These are phyloP conservation scores for Fraxinus platypoda DNA, from an alignment of 305 asterid genomes.

Conservation along the genomic window DNA sequence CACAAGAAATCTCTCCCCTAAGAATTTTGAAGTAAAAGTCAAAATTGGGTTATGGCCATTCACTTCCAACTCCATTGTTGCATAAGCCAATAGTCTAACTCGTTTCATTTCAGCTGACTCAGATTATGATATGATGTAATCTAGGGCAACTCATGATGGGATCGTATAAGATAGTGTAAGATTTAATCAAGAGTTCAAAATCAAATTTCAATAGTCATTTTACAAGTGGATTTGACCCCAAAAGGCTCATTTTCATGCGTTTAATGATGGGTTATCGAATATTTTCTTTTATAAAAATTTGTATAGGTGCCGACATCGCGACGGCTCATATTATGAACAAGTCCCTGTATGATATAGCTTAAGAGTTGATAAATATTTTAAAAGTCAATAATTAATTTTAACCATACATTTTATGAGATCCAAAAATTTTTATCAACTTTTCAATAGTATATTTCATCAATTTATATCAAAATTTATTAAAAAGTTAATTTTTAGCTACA, in stretches of 20 bases:
- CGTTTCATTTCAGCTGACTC: constrained; percentile 19
- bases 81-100: constrained; percentile 11
- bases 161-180: constrained; percentile 15
- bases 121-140: constrained; percentile 5
- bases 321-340: neutral
- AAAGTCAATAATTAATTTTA: no score
- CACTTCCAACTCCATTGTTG: neutral
- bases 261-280: constrained; percentile 18
- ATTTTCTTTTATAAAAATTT: neutral
- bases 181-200: neutral
- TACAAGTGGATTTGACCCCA: constrained; percentile 20
- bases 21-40: neutral
- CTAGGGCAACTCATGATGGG: constrained; percentile 21
- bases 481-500: no score
- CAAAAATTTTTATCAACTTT: neutral
- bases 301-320: neutral
- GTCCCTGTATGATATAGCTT: neutral
- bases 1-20: no score
- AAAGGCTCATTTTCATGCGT: constrained; percentile 32
- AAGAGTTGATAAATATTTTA: neutral
- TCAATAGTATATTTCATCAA: neutral
- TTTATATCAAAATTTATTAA: no score
- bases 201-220: constrained; percentile 16
- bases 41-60: neutral
- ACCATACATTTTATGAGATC: neutral